Percentiles rank a stretch among this genome's conserved stretches.
phyloP scores from a whole-genome alignment of 1,139 yeast species.

The Suhomyces guaymorum region DNA sequence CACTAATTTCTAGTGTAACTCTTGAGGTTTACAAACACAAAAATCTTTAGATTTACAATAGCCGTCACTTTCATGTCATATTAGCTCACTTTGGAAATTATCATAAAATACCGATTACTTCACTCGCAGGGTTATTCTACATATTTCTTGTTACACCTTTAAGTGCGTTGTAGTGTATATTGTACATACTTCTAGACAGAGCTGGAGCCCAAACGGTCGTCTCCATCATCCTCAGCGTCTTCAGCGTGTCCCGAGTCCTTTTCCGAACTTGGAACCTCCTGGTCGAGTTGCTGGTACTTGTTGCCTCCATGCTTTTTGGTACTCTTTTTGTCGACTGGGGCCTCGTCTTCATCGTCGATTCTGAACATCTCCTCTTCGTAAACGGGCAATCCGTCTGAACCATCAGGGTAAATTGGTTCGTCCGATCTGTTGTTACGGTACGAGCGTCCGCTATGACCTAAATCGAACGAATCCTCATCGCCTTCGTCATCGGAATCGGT shows the following conservation, averaged over 20 bases:
- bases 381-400: constrained; percentile 29
- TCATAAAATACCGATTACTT: too few relatives aligned
- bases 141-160: too few relatives aligned
- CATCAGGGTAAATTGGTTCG: constrained; percentile 13
- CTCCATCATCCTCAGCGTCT: constrained; percentile 5
- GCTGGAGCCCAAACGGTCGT: constrained; percentile 10
- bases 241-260: constrained; percentile 7
- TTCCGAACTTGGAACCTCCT: constrained; percentile 9
- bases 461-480: constrained; percentile 21
- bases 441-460: constrained; percentile 14
- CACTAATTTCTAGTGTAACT: too few relatives aligned
- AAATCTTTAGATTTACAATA: too few relatives aligned
- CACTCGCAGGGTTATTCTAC: too few relatives aligned
- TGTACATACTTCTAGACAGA: too few relatives aligned
- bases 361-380: constrained; percentile 47
- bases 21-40: too few relatives aligned
- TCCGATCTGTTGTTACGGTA: constrained; percentile 5
- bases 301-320: constrained; percentile 6
- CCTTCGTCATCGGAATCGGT: constrained; percentile 24
- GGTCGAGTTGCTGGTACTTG: constrained; percentile 6
- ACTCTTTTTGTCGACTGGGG: constrained; percentile 12
- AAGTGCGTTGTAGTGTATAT: too few relatives aligned
- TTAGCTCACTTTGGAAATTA: too few relatives aligned
- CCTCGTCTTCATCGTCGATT: constrained; percentile 44
- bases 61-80: too few relatives aligned